phyloP scores from a whole-genome alignment of 2,329 filamentous ascomycete species.

The Nigrospora oryzae region DNA sequence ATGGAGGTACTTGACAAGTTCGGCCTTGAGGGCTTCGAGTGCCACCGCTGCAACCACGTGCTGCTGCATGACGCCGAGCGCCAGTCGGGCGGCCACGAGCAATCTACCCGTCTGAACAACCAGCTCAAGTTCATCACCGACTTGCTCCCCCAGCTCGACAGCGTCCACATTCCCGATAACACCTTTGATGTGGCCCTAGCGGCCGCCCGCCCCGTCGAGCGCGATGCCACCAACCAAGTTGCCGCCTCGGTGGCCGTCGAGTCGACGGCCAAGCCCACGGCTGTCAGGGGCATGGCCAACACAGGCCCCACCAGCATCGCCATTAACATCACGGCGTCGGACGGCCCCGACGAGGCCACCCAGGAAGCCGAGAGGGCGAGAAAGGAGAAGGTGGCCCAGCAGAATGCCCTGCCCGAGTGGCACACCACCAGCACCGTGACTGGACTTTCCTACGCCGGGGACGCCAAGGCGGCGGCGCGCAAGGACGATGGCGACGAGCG shows the following conservation, averaged over 20 bases:
- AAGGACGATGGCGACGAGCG: conserved; percentile 21
- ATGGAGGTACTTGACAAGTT: conserved; percentile 80
- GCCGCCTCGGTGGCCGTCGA: conserved; percentile 52
- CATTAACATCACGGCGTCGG: conserved; percentile 59
- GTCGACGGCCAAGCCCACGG: conserved; percentile 46
- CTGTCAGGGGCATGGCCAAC: conserved; percentile 60
- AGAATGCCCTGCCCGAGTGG: conserved; percentile 65
- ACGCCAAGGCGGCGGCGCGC: conserved; percentile 17
- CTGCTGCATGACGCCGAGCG: conserved; percentile 60
- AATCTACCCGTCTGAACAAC: conserved; percentile 66
- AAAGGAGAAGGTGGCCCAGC: conserved; percentile 56
- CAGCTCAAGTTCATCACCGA: conserved; percentile 74
- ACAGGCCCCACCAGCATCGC: conserved; percentile 61
- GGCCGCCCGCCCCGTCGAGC: conserved; percentile 53
- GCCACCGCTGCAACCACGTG: conserved; percentile 64
- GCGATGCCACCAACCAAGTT: conserved; percentile 60
- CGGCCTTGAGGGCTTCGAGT: conserved; percentile 66
- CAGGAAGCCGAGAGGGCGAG: conserved; percentile 55
- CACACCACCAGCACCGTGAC: conserved; percentile 64
- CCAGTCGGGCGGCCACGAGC: conserved; percentile 62
- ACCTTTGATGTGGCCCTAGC: conserved; percentile 63
- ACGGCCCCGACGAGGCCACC: conserved; percentile 59
- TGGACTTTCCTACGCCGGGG: conserved; percentile 44
- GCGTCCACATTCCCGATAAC: conserved; percentile 64
- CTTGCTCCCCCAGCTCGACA: conserved; percentile 68